Evolutionary conservation across 257 asterid genomes (phyloP).

Genomic region (Salvia hispanica): DNA sequence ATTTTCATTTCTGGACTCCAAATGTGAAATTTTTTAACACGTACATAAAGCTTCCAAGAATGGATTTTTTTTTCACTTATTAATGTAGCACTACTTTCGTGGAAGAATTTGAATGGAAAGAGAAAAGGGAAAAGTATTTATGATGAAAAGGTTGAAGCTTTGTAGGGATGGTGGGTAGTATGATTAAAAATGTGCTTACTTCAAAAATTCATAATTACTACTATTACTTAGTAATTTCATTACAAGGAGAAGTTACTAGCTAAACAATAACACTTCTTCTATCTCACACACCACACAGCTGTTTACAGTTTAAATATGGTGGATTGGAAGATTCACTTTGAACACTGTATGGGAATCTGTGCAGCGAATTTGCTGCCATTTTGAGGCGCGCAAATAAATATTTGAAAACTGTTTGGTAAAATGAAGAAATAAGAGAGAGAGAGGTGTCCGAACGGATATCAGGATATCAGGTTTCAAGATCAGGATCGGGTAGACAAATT

Average conservation of each 20-base stretch:
- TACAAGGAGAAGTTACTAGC: slow-evolving; percentile 23
- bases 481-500: no score
- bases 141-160: slow-evolving; percentile 43
- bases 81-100: slow-evolving; percentile 4
- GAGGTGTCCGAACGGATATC: neutral
- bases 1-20: slow-evolving; percentile 51
- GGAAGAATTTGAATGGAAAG: slow-evolving; percentile 32
- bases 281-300: neutral
- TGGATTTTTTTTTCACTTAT: neutral
- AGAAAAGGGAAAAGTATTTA: slow-evolving; percentile 27
- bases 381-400: slow-evolving; percentile 32
- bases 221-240: no score
- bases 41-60: slow-evolving; percentile 18
- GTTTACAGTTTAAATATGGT: slow-evolving; percentile 32
- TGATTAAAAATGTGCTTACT: slow-evolving; percentile 49
- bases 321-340: slow-evolving; percentile 48
- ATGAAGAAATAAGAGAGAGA: no score
- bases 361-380: slow-evolving; percentile 28
- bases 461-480: neutral
- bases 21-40: slow-evolving; percentile 3
- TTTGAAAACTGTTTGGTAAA: neutral
- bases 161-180: slow-evolving; percentile 42
- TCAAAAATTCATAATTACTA: slow-evolving; percentile 48
- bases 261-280: neutral
- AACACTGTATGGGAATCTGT: slow-evolving; percentile 45